Base-by-base conservation (phyloP, 192 early-diverging fungal genomes). In the Jimgerdemannia flammicorona region DNA sequence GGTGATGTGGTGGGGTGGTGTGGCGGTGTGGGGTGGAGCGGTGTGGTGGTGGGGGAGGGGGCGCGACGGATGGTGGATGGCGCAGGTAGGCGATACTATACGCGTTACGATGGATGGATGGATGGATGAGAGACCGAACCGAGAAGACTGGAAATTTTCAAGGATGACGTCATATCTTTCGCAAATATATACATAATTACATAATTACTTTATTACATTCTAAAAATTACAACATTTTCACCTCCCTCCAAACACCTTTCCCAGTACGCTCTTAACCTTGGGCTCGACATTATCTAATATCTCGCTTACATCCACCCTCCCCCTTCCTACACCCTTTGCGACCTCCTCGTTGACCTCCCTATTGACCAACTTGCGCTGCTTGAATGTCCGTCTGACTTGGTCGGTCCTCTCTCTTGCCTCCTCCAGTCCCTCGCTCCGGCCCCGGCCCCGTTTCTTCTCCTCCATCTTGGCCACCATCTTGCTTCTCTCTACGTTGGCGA, bases 381-480 rank as follows among this genome's bases (percentile, higher is more conserved):
- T 85, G 69, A 95, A 91, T 19, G 82, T 73, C 64, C 84, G 80
- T 71, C 78, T 80, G 43, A 90, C 77, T 19, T 85, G 72, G 72
- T 79, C 75, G 11, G 81, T 80, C 7, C 71, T 67, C 9, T 76
- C 69, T 11, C 70, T 72, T 44, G 66, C 44, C 10, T 73, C 71
- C 3, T 79, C 77, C 29, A 79, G 77, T 19, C 72, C 79, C 44
- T 82, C 74, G 65, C 84, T 81, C 77, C 88, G 83, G 66, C 86
- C 87, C 77, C 88, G 83, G 66, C 86, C 87, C 29, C 79, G 78
- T 80, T 93, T 90, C 77, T 88, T 92, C 7, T 85, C 85, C 81
- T 93, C 88, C 70, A 97, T 94, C 44, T 87, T 89, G 68, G 88
- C 83, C 68, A 96, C 86, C 91, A 94, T 98, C 86, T 96, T 96